A percentile compares a stretch with the other conserved stretches of the same genome.
These are phyloP conservation scores for Mastigamoeba balamuthi DNA, from an alignment of 78 protist species.

Conservation along the genomic window DNA sequence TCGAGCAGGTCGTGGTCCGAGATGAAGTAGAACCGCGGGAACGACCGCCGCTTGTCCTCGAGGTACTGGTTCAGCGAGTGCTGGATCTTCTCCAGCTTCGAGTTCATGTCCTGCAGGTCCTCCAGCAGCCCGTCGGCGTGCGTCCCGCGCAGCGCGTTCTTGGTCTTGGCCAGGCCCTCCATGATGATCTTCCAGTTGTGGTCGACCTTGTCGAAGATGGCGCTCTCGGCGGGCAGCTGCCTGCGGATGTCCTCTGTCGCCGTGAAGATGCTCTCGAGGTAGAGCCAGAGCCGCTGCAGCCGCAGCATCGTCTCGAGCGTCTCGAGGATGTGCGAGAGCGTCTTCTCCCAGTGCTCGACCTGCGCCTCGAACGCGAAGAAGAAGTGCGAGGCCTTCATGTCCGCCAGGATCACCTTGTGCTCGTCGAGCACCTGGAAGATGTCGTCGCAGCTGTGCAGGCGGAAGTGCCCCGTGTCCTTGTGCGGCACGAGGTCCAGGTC, in stretches of 20 bases:
- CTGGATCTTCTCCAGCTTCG: conserved; percentile 55
- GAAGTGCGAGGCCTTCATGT: conserved; percentile 64
- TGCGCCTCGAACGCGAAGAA: conserved; percentile 56
- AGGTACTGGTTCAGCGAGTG: conserved; percentile 74
- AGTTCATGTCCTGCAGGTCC: conserved; percentile 50
- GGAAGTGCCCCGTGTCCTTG: conserved; percentile 40
- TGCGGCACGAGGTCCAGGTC: conserved; percentile 17
- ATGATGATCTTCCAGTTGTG: conserved; percentile 36
- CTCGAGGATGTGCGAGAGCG: conserved; percentile 31
- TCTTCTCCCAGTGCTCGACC: conserved; percentile 50
- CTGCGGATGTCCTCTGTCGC: conserved; percentile 66
- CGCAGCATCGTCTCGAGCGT: conserved; percentile 72
- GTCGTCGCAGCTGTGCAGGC: conserved; percentile 49
- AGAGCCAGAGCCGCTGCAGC: conserved; percentile 77
- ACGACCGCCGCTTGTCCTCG: conserved; percentile 68
- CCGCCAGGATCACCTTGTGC: conserved; percentile 63
- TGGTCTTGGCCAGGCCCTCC: conserved; percentile 18
- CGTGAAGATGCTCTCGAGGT: conserved; percentile 81
- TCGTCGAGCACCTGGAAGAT: conserved; percentile 62
- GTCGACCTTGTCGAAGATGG: conserved; percentile 44
- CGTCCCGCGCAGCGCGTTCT: conserved; percentile 17
- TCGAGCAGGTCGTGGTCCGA: conserved; percentile 78
- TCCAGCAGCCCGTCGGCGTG: conserved; percentile 14
- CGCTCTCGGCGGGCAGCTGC: conserved; percentile 73
- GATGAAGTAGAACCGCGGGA: conserved; percentile 88